Base-by-base conservation (phyloP, 148 eudicot genomes). In the Rhododendron griersonianum region DNA sequence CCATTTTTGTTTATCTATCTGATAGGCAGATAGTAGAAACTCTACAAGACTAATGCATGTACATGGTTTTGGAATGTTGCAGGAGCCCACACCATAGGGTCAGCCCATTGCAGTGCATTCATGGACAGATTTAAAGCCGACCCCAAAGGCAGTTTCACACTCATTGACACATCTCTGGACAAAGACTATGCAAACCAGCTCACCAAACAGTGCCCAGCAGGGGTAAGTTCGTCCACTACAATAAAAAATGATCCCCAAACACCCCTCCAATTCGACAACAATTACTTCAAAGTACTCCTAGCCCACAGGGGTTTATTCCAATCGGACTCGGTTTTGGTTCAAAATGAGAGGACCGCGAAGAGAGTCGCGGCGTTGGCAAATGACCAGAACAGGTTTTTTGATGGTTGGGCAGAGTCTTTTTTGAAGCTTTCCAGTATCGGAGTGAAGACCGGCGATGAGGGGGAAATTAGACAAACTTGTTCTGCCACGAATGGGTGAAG, bases 41-140 rank as follows among this genome's bases (percentile, higher is more conserved):
- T 61, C 25, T 7, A 21, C 19, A 11, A 59, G 65, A 59, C 65
- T 59, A 35, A 37, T 14, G 1, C 13, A 33, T 15, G 35, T 7
- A 8, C 50, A 16, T 47, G 19, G 23, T 19, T 11, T 30, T 83
- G 37, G 59, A 23, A 37, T 65, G 21, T 77, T 86, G 90, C 90
- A 94, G 98, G 98, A 63, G 98, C 95, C 59, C 98, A 94, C 91
- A 94, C 98, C 75, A 94, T 94, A 51, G 98, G 98, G 15, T 83
- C 89, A 65, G 95, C 98, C 41, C 98, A 93, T 85, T 94, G 98
- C 91, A 89, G 48, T 9, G 85, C 90, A 13, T 93, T 94, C 88
- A 90, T 87, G 63, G 93, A 94, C 81, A 89, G 98, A 23, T 90
- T 92, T 85, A 84, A 86, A 37, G 37, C 86, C 10, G 89, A 89